Evolutionary conservation across 305 asterid genomes (phyloP), one percentile per base, ranked within the genome.

Genomic region (Fraxinus greggii): DNA sequence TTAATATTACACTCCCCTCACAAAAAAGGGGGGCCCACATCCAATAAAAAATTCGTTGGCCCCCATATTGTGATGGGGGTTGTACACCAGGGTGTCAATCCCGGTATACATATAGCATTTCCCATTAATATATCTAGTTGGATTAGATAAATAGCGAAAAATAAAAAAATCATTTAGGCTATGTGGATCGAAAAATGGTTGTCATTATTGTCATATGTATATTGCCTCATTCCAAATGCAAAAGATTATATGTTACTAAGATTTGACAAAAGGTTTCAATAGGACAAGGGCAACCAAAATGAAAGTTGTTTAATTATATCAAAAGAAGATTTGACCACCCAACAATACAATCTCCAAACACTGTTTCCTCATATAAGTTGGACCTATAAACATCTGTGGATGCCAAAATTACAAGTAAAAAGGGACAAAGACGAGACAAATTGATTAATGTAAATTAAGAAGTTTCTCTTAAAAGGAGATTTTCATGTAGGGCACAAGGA

Each of bases 391-490:
- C 73, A 24, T 65, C 1, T 26, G 73, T 26, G 35, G 12, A 65
- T 65, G 26, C n/a, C 73, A 65, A 65, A 65, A 65, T 4, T 26
- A 13, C 1, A 51, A 51, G 23, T 48, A 7, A 59, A 12, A 3
- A 8, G 77, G 79, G 80, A 76, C 81, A 21, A 75, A 78, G 78
- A 31, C 12, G 45, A 78, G 36, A 65, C 35, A 65, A 65, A 2
- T 65, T 61, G 28, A 61, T 59, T 81, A 78, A 45, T 78, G 78
- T 17, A 86, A 80, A 78, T 79, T 56, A 76, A 76, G 84, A 81
- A 85, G 87, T 85, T 87, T 81, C 85, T 85, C 83, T 76, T 79
- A 85, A 83, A 81, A 63, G 81, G 75, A 76, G 54, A 45, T 38
- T 65, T 31, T 65, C n/a, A 65, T 65, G 35, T 65, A 63, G 83